Conservation (phyloP, 345 rosid species). For the Theobroma cacao region DNA sequence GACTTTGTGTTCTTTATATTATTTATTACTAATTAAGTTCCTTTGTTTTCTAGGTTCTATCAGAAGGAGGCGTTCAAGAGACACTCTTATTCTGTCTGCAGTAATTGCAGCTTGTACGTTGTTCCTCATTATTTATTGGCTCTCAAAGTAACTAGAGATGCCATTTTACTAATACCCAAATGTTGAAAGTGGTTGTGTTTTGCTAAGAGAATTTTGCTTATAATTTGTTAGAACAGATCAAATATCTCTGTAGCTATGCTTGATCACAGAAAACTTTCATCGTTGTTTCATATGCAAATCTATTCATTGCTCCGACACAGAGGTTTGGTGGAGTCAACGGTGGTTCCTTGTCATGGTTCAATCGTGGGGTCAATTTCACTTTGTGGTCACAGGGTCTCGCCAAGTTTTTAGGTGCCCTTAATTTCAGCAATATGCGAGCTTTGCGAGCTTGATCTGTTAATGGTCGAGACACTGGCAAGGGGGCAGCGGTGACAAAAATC, state of each 20-base stretch:
- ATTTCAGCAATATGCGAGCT: not conserved
- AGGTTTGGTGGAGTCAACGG: not conserved
- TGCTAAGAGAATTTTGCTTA: constrained; percentile 35
- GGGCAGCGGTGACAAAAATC: not conserved
- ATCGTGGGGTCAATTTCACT: not conserved
- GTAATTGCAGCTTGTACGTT: constrained; percentile 92
- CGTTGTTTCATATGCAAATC: not conserved
- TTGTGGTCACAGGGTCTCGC: not conserved
- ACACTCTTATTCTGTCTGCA: constrained; percentile 84
- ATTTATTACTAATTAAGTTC: not conserved
- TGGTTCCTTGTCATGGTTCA: not conserved
- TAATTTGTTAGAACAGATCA: constrained; percentile 30
- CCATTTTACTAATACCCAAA: not conserved
- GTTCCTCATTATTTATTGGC: constrained; percentile 92
- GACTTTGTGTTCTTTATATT: not conserved
- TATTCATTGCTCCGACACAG: not conserved
- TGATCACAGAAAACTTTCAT: not conserved
- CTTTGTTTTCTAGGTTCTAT: constrained; percentile 64
- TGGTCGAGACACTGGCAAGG: not conserved
- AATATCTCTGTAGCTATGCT: constrained; percentile 12
- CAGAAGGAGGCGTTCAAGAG: constrained; percentile 75
- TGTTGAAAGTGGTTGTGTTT: constrained; percentile 16
- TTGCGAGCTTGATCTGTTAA: not conserved
- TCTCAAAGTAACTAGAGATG: constrained; percentile 56
- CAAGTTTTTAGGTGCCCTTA: not conserved